These are phyloP conservation scores for Xanthoceras sorbifolium DNA, from an alignment of 345 rosid genomes.

Conservation along the genomic window DNA sequence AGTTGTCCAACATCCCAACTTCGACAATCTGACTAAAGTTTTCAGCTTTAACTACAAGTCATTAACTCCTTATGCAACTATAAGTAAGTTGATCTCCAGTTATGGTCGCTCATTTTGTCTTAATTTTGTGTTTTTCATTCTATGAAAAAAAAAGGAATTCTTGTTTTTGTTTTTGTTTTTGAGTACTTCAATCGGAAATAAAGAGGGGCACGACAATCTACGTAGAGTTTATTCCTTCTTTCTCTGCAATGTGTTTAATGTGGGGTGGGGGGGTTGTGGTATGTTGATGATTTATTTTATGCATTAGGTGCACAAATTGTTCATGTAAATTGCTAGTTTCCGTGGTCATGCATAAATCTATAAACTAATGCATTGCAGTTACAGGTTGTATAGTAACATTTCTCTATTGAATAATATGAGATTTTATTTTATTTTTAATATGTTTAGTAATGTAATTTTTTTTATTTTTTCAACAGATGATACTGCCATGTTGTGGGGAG, in stretches of 20 bases:
- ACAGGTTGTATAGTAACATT: background rate
- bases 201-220: background rate
- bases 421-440: too few species aligned
- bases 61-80: constrained; percentile 54
- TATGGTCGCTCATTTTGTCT: background rate
- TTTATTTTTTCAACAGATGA: constrained; percentile 53
- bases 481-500: constrained; percentile 80
- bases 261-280: background rate
- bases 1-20: constrained; percentile 83
- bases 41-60: constrained; percentile 77
- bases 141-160: background rate
- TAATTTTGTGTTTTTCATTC: background rate
- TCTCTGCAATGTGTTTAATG: background rate
- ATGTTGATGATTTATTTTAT: background rate
- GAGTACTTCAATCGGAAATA: background rate
- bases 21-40: constrained; percentile 64
- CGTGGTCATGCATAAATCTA: background rate
- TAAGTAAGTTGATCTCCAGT: constrained; percentile 52
- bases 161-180: background rate
- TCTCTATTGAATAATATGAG: background rate
- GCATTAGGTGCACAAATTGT: background rate
- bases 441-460: background rate
- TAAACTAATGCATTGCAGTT: background rate
- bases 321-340: background rate
- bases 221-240: background rate